Evolutionary conservation across 306 rosid species (phyloP).

Genomic region (Canavalia ensiformis): DNA sequence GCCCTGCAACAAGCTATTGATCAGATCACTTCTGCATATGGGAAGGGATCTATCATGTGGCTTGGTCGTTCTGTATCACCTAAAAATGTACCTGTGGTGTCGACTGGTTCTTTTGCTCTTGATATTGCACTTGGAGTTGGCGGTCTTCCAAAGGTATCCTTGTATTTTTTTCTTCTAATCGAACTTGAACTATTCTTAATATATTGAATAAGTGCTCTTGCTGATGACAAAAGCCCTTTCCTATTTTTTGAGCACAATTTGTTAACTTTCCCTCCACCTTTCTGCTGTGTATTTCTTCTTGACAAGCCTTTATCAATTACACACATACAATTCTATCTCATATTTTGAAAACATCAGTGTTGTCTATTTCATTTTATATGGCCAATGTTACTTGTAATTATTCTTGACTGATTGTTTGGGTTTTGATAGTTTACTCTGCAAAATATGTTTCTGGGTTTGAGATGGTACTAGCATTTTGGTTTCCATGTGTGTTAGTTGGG

Average conservation of each 20-base stretch:
- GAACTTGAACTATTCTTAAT: conserved; percentile 14
- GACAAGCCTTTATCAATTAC: neutral
- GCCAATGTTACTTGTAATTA: neutral
- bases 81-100: conserved; percentile 75
- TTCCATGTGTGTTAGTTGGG: neutral
- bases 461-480: neutral
- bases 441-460: conserved; percentile 30
- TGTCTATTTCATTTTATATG: neutral
- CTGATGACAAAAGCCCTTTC: neutral
- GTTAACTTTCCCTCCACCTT: conserved; percentile 34
- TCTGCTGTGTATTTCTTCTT: conserved; percentile 31
- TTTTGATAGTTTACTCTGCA: conserved; percentile 26
- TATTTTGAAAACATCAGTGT: neutral
- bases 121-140: conserved; percentile 86
- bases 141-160: conserved; percentile 90
- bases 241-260: conserved; percentile 13
- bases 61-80: conserved; percentile 74
- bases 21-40: conserved; percentile 88
- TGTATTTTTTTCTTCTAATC: conserved; percentile 12
- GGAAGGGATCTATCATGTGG: conserved; percentile 99
- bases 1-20: conserved; percentile 92
- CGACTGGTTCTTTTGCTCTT: conserved; percentile 90
- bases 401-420: conserved; percentile 10
- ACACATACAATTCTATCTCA: conserved; percentile 5
- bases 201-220: neutral